Conservation (phyloP, 1,284 basidiomycete genomes). For the Puccinia novopanici region DNA sequence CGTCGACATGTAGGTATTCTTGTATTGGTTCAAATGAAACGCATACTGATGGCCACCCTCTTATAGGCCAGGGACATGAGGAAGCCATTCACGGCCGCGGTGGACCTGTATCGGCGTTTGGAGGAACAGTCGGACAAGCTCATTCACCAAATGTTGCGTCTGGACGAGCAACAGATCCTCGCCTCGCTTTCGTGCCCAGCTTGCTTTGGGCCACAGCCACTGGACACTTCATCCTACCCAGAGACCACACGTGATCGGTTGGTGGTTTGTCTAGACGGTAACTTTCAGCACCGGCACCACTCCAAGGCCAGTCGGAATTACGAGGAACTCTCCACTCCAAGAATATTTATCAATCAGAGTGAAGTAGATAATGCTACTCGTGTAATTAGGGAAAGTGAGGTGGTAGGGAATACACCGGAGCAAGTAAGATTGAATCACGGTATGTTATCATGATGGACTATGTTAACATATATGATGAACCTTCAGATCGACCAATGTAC, state of each 20-base stretch:
- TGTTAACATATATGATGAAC: not conserved
- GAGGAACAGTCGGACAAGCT: not conserved
- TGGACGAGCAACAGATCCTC: not conserved
- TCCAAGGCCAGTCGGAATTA: conserved; percentile 18
- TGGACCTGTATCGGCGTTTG: not conserved
- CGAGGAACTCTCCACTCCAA: not conserved
- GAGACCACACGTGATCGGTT: not conserved
- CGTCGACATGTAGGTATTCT: not conserved
- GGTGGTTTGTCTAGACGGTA: conserved; percentile 22
- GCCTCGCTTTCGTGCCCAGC: not conserved
- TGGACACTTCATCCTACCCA: not conserved
- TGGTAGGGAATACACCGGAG: not conserved
- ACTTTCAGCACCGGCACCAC: conserved; percentile 39
- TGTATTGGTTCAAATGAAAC: not conserved
- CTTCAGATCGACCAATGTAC: conserved; percentile 6
- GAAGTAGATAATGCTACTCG: not conserved
- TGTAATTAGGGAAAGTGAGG: not conserved
- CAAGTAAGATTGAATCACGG: not conserved
- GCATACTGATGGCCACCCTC: not conserved
- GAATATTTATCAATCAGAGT: not conserved
- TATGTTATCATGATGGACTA: not conserved
- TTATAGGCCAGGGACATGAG: not conserved
- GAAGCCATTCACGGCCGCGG: not conserved
- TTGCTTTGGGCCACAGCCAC: conserved; percentile 3
- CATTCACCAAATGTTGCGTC: not conserved